phyloP scores from a whole-genome alignment of 1,284 basidiomycete species.

The Cutaneotrichosporon dermatis region DNA sequence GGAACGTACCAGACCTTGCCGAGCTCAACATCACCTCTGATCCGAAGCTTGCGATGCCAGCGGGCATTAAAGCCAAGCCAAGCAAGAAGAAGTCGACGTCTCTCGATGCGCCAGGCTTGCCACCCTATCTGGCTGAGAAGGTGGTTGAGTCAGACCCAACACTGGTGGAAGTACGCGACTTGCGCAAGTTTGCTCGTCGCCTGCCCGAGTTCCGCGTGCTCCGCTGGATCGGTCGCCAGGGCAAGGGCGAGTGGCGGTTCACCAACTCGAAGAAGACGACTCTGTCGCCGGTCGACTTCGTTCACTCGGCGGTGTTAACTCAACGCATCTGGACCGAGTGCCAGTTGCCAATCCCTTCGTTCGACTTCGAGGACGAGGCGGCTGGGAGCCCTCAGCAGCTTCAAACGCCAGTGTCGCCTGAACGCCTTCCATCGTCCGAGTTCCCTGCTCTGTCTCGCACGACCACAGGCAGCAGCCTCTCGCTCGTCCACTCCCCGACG shows the following conservation, averaged over 20 bases:
- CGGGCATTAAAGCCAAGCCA: slow-evolving; percentile 10
- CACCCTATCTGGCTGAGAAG: slow-evolving; percentile 8
- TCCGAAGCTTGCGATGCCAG: slow-evolving; percentile 10
- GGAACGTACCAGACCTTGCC: slow-evolving; percentile 17
- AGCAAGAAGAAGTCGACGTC: slow-evolving; percentile 3
- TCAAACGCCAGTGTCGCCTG: slow-evolving; percentile 14
- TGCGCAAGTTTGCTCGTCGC: slow-evolving; percentile 29
- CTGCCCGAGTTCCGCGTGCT: slow-evolving; percentile 24
- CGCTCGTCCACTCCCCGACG: slow-evolving; percentile 4
- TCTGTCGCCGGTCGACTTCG: slow-evolving; percentile 22
- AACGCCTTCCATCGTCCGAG: slow-evolving; percentile 8
- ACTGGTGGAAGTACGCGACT: slow-evolving; percentile 26
- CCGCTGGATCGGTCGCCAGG: slow-evolving; percentile 28
- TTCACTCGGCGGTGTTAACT: slow-evolving; percentile 19
- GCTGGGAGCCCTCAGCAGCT: slow-evolving; percentile 3
- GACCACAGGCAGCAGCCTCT: slow-evolving; percentile 14
- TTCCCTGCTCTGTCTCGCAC: slow-evolving; percentile 16
- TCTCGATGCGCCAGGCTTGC: slow-evolving; percentile 1
- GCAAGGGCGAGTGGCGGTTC: slow-evolving; percentile 32
- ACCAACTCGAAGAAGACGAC: slow-evolving; percentile 16
- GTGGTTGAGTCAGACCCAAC: slow-evolving; percentile 19
- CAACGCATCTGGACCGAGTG: slow-evolving; percentile 20
- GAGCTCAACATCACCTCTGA: slow-evolving; percentile 19
- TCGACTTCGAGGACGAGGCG: slow-evolving; percentile 13
- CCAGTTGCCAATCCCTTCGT: slow-evolving; percentile 15